Base-by-base conservation (phyloP, 768 basidiomycete genomes). In the Termitomyces sp. region DNA sequence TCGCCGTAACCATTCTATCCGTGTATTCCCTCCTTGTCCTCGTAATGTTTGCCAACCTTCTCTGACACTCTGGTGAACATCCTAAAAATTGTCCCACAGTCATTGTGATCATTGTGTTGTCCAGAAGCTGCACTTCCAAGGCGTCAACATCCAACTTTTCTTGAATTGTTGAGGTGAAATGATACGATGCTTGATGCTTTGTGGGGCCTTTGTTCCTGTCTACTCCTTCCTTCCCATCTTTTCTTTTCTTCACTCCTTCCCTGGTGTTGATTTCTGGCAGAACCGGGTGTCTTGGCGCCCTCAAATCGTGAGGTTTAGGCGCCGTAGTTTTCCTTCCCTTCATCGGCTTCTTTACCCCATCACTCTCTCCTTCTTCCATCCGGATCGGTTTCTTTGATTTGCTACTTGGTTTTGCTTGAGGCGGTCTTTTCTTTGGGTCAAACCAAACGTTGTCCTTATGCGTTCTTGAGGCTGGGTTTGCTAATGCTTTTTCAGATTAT, bases 21-120 rank as follows among this genome's bases (percentile, higher is more conserved):
- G 48, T 15, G 23, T 61, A 61, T 31, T 58, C 54, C 2, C 54
- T 23, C 20, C 54, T 23, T 5, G 50, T 61, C 43, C 56, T 58
- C 12, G 57, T 61, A 1, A 56, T 16, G 3, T 59, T 53, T 12
- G 50, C 40, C 20, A 61, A 45, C 0, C 51, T 22, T 41, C 55
- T 61, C 33, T 58, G 57, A 0, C 58, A 43, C 7, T 53, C 52
- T 3, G 41, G 42, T 1, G 52, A 53, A 2, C 22, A 29, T 1
- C 52, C 43, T 11, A 53, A 7, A 22, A 53, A 16, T 13, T 53
- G 23, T 9, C 36, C 25, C 3, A 53, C 7, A 1, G 43, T 25
- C 20, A 53, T 27, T 1, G 52, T 53, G n/a, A 53, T 46, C 10
- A 29, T 10, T 9, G 43, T 46, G 2, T 22, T 40, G n/a, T 27